phyloP scores from a whole-genome alignment of 1,284 basidiomycete genomes.

The Porogramme epimiltina region DNA sequence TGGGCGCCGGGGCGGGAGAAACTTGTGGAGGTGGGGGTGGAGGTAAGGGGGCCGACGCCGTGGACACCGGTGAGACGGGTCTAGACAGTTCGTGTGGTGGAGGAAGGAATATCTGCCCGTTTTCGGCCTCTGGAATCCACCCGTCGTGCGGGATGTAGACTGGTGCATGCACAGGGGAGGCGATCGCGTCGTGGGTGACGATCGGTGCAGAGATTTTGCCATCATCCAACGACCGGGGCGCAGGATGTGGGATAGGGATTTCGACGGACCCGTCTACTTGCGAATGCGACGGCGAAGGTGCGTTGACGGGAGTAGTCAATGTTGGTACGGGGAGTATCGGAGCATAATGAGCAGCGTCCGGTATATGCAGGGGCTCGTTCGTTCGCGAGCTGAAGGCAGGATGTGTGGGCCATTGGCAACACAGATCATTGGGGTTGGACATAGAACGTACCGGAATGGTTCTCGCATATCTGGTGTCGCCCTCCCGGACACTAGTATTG shows the following conservation, averaged over 20 bases:
- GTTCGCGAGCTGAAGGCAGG: conserved; percentile 11
- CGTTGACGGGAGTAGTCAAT: conserved; percentile 25
- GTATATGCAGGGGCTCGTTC: conserved; percentile 22
- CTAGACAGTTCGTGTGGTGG: conserved; percentile 39
- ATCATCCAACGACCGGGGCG: conserved; percentile 10
- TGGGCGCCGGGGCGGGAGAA: not conserved
- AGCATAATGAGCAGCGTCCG: conserved; percentile 29
- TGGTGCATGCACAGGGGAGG: conserved; percentile 26
- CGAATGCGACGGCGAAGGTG: conserved; percentile 24
- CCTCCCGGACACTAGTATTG: conserved; percentile 2
- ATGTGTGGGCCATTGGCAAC: conserved; percentile 5
- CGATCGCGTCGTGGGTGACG: conserved; percentile 30
- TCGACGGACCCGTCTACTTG: conserved; percentile 16
- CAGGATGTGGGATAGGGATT: conserved; percentile 17
- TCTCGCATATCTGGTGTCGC: not conserved
- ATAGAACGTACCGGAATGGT: conserved; percentile 15
- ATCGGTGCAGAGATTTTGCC: conserved; percentile 31
- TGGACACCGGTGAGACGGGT: conserved; percentile 24
- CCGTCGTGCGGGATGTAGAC: conserved; percentile 36
- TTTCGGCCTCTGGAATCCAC: conserved; percentile 40
- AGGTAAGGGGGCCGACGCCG: conserved; percentile 5
- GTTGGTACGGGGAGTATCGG: conserved; percentile 36
- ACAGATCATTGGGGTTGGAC: not conserved
- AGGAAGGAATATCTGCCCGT: conserved; percentile 35
- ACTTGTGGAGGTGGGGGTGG: conserved; percentile 5